Evolutionary conservation across 2,329 filamentous ascomycete genomes (phyloP).

Genomic region (Colletotrichum agaves): DNA sequence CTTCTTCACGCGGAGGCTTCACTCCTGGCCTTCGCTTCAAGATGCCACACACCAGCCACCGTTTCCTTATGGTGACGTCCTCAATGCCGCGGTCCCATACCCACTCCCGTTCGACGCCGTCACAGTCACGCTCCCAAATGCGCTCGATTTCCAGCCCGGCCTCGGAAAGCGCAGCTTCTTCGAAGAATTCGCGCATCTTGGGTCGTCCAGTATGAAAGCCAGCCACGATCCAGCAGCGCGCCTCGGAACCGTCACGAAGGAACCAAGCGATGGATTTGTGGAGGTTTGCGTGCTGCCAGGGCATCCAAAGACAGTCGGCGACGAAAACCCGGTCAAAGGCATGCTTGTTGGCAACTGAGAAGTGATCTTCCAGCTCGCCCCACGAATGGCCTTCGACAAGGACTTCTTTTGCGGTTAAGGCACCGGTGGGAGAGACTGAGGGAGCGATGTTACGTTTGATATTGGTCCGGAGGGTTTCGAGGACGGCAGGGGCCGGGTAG

Average conservation of each 20-base stretch:
- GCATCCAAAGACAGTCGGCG: constrained; percentile 82
- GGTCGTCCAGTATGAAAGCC: constrained; percentile 78
- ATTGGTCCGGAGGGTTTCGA: constrained; percentile 69
- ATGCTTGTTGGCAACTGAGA: constrained; percentile 43
- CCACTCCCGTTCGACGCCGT: constrained; percentile 72
- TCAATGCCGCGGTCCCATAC: constrained; percentile 68
- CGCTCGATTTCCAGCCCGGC: constrained; percentile 69
- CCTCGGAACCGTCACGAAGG: constrained; percentile 55
- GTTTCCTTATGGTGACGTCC: constrained; percentile 71
- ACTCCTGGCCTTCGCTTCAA: constrained; percentile 50
- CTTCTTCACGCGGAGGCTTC: not conserved
- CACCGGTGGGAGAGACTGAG: constrained; percentile 46
- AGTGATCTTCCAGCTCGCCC: constrained; percentile 62
- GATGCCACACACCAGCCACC: constrained; percentile 74
- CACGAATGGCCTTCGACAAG: constrained; percentile 71
- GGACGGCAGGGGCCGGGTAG: constrained; percentile 71
- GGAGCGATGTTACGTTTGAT: constrained; percentile 60
- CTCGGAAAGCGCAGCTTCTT: constrained; percentile 54
- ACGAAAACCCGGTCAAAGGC: constrained; percentile 73
- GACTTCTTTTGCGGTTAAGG: constrained; percentile 44
- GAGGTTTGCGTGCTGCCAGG: constrained; percentile 75
- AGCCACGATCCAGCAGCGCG: constrained; percentile 72
- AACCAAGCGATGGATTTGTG: constrained; percentile 71
- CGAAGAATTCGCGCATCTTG: constrained; percentile 75
- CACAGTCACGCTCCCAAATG: constrained; percentile 76